Percentiles rank a stretch among this genome's conserved stretches.
Evolutionary conservation across 306 rosid genomes (phyloP).

Genomic region (Malus asiatica): DNA sequence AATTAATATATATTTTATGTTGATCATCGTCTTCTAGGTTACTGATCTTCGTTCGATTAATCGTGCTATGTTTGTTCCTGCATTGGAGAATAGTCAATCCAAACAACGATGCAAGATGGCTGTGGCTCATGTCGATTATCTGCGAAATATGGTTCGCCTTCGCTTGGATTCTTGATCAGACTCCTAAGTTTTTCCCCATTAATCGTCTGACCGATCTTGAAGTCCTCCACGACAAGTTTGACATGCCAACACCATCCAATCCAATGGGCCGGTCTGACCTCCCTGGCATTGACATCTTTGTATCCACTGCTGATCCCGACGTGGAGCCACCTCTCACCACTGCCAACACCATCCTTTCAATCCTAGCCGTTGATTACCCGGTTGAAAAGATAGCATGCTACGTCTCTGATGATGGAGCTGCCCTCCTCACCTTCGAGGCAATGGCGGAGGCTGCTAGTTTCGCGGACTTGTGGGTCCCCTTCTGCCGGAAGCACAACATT

Average conservation of each 20-base stretch:
- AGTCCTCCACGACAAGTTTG: constrained; percentile 65
- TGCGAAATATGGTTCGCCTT: constrained; percentile 94
- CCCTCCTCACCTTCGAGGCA: constrained; percentile 74
- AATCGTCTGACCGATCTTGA: constrained; percentile 72
- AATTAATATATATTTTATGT: not conserved
- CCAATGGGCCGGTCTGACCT: constrained; percentile 44
- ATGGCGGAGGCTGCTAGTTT: constrained; percentile 95
- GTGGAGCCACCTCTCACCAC: constrained; percentile 91
- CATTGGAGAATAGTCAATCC: constrained; percentile 75
- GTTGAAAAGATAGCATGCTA: constrained; percentile 81
- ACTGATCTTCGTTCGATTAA: constrained; percentile 43
- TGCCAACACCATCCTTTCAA: constrained; percentile 86
- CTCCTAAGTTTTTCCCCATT: constrained; percentile 76
- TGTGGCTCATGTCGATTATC: constrained; percentile 80
- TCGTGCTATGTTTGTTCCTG: constrained; percentile 54
- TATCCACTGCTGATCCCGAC: constrained; percentile 86
- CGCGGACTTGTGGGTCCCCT: constrained; percentile 91
- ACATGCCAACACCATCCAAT: constrained; percentile 45
- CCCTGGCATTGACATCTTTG: constrained; percentile 63
- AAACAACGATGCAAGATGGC: constrained; percentile 62
- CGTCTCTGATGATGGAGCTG: constrained; percentile 86
- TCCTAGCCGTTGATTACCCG: constrained; percentile 80
- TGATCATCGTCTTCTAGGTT: constrained; percentile 30
- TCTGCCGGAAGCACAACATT: constrained; percentile 63
- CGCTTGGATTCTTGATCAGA: constrained; percentile 90